phyloP scores from a whole-genome alignment of 2,329 filamentous ascomycete genomes.

The Fusarium sp. region DNA sequence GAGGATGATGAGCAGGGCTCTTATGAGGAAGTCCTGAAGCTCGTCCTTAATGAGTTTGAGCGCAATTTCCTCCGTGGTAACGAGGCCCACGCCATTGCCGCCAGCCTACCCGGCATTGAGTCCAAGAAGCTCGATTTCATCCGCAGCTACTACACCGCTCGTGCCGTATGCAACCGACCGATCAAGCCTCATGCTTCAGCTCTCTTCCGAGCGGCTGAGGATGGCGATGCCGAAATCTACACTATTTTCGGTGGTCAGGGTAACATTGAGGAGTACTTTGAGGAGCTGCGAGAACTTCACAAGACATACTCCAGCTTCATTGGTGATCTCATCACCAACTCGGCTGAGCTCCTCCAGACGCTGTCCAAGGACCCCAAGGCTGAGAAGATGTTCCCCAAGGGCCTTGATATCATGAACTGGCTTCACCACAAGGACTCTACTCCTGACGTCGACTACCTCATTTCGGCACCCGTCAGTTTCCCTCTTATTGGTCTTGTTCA shows the following conservation, averaged over 20 bases:
- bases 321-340: constrained; percentile 84
- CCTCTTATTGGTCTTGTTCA: constrained; percentile 97
- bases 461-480: constrained; percentile 95
- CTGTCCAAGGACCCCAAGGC: constrained; percentile 87
- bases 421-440: constrained; percentile 90
- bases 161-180: constrained; percentile 84
- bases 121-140: constrained; percentile 94
- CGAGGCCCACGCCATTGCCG: constrained; percentile 92
- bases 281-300: constrained; percentile 93
- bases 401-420: constrained; percentile 96
- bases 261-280: constrained; percentile 99
- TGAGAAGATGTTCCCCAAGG: constrained; percentile 97
- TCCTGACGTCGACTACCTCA: constrained; percentile 93
- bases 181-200: constrained; percentile 96
- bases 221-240: constrained; percentile 88
- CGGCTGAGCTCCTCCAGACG: constrained; percentile 88
- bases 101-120: constrained; percentile 88
- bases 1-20: constrained; percentile 91
- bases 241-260: constrained; percentile 97
- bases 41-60: constrained; percentile 96
- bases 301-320: constrained; percentile 93
- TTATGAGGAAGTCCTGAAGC: constrained; percentile 92
- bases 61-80: constrained; percentile 94
- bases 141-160: constrained; percentile 90
- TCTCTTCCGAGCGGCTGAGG: constrained; percentile 87